Base-by-base conservation (phyloP, 2,329 filamentous ascomycete species). In the Pezicula carpinea region DNA sequence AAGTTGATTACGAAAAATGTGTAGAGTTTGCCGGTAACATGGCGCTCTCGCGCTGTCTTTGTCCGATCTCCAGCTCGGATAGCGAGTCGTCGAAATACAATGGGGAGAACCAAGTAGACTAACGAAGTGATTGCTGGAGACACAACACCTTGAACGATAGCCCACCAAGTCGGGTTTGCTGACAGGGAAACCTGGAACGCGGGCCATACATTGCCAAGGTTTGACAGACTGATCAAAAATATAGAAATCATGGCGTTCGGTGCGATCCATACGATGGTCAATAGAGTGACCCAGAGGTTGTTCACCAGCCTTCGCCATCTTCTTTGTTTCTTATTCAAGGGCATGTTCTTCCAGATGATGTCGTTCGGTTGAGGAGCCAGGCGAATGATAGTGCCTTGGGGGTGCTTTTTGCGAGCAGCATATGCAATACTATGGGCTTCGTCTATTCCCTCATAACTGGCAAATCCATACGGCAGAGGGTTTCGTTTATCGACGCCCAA, bases 1-100 rank as follows among this genome's bases (percentile, higher is more conserved):
- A 97, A 97, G 77, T 99, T 99, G 75, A 99, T 90, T 44, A 96
- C 80, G 67, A 99, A 99, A 71, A 99, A 99, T 15, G 87, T 79
- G 68, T 95, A 99, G 2, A 99, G 77, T 66, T 95, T 95, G 53
- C 82, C 83, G 49, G 93, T 77, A 44, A 99, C 93, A 65, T 97
- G 92, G 23, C 89, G 79, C 65, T 99, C 93, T 46, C 93, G 82
- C 21, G 89, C 88, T 0, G 89, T 95, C 69, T 97, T 99, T 40
- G 89, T 95, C 54, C 87, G 78, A 63, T 97, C 92, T 53, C 93
- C 93, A 4, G 88, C 87, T 55, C 80, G 80, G 51, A 90, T 85
- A 5, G 89, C 86, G 32, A 99, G 75, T 18, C 88, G 84, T 47
- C 93, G 87, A 73, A 99, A 97, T 59, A 96, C 86, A 58, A 90